phyloP scores from a whole-genome alignment of 768 basidiomycete genomes.

The Hypholoma sublateritium region DNA sequence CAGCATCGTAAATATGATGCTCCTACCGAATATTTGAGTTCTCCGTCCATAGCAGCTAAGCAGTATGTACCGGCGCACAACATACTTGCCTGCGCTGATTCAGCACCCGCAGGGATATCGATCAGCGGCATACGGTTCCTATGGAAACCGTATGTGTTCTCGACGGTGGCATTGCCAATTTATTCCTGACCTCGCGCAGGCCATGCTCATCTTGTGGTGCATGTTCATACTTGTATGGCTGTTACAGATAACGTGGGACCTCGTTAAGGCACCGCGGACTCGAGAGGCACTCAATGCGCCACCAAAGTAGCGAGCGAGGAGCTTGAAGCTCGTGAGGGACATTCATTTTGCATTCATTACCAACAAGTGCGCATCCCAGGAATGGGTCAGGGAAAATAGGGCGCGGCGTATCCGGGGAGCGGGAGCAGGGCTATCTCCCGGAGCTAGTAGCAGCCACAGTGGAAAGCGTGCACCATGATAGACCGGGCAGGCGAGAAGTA shows the following conservation, averaged over 20 bases:
- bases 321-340: background rate
- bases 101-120: background rate
- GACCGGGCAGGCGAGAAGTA: background rate
- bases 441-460: too few relatives aligned
- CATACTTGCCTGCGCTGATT: background rate
- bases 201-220: background rate
- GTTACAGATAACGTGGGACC: background rate
- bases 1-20: background rate
- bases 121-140: background rate
- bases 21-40: background rate
- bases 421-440: background rate
- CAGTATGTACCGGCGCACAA: background rate
- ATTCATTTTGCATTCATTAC: background rate
- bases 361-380: background rate
- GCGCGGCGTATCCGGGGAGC: background rate
- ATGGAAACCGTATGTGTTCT: constrained; percentile 9
- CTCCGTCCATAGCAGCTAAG: background rate
- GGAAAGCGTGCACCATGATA: background rate
- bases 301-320: background rate
- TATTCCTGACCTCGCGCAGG: background rate
- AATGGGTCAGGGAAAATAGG: background rate
- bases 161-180: background rate
- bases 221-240: background rate
- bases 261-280: background rate
- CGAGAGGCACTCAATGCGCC: background rate